Base-by-base conservation (phyloP, 2,329 filamentous ascomycete species). In the Calonectria hawksworthii region DNA sequence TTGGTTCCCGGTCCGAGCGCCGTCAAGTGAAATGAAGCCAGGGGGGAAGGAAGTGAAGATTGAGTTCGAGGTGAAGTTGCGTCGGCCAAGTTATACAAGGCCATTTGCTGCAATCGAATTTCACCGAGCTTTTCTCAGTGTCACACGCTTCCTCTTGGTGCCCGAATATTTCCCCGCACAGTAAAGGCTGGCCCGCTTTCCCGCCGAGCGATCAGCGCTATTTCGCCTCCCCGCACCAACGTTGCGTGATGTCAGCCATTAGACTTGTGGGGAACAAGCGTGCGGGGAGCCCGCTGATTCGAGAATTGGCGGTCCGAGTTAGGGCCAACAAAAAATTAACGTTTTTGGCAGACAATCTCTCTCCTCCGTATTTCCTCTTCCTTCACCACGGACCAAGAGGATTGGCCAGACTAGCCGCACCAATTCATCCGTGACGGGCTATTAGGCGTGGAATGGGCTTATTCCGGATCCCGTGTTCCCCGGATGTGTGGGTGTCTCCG, bases 151-250 rank as follows among this genome's bases (percentile, higher is more conserved):
- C 16, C 10, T 65, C 10, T 65, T 65, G 61, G 44, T 34, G 61
- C 61, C 61, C 61, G 61, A 65, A 65, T 34, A 65, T 65, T 65
- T 65, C 61, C 61, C 61, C 61, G 38, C 61, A 23, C 28, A 65
- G 61, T 65, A 32, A 65, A 30, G 56, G 6, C 38, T 26, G 61
- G 61, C 61, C 61, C 61, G 61, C 61, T 65, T 65, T 65, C 38
- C 41, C 61, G 41, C 61, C 28, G 9, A 21, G n/a, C 18, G 26
- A 65, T 65, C 61, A 50, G 61, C 61, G 13, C 61, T 16, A 32
- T 30, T 18, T n/a, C 10, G 18, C 21, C 34, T 63, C 56, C 56
- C 56, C 56, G 56, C 56, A 63, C 56, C 56, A 41, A 28, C 34
- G 56, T 63, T 63, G 56, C 34, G 56, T 63, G 56, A 63, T 63